Evolutionary conservation across 2,329 filamentous ascomycete species (phyloP).

Genomic region (Juglanconis sp.): DNA sequence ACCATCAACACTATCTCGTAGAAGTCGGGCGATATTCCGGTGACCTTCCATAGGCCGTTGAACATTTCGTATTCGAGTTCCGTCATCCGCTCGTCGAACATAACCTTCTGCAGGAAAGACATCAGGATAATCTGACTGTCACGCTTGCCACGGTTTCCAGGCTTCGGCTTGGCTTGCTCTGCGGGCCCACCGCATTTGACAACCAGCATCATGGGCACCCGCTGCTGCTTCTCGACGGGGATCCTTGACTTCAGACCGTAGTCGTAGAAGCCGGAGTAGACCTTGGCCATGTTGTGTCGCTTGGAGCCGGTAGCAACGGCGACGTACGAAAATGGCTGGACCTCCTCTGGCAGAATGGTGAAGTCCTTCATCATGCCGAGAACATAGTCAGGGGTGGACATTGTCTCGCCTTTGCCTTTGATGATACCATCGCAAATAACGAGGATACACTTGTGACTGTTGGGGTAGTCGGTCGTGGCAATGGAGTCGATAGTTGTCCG

Average conservation of each 20-base stretch:
- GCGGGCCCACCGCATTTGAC: conserved; percentile 95
- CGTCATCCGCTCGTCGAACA: conserved; percentile 99
- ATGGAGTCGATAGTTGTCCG: conserved; percentile 94
- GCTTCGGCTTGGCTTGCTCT: conserved; percentile 77
- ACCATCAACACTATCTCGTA: conserved; percentile 99
- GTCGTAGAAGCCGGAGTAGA: conserved; percentile 97
- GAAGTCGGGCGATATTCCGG: conserved; percentile 95
- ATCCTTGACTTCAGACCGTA: conserved; percentile 81
- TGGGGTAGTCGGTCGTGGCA: conserved; percentile 96
- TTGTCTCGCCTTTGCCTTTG: conserved; percentile 85
- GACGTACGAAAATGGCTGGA: conserved; percentile 90
- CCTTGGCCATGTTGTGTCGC: conserved; percentile 98
- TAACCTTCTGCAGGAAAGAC: conserved; percentile 99
- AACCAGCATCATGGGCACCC: conserved; percentile 94
- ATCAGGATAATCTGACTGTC: conserved; percentile 99
- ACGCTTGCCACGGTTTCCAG: conserved; percentile 95
- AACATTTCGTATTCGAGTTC: conserved; percentile 99
- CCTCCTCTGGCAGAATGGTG: conserved; percentile 73
- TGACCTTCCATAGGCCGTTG: conserved; percentile 98
- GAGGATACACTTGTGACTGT: conserved; percentile 96
- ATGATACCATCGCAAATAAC: conserved; percentile 97
- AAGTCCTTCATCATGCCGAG: conserved; percentile 94
- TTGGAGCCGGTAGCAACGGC: conserved; percentile 94
- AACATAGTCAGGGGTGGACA: conserved; percentile 86
- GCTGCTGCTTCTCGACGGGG: conserved; percentile 83